Evolutionary conservation across 2,329 filamentous ascomycete species (phyloP).

Genomic region (Talaromyces pinophilus): DNA sequence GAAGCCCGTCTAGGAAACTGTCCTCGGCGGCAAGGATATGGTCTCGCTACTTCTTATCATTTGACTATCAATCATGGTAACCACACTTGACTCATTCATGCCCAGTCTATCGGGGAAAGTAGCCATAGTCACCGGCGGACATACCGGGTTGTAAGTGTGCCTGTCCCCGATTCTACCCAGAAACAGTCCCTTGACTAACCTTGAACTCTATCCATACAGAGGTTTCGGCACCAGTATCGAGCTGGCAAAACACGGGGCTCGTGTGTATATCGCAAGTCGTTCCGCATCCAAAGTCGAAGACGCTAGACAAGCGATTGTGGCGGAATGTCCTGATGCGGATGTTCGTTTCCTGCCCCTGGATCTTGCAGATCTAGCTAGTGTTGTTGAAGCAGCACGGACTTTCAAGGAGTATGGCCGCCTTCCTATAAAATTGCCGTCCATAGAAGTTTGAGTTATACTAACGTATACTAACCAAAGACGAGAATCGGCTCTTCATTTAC

Average conservation of each 20-base stretch:
- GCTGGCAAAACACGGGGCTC: background rate
- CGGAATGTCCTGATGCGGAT: background rate
- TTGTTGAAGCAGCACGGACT: background rate
- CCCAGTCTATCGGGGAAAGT: background rate
- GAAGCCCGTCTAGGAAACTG: too few relatives aligned
- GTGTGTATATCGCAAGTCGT: conserved; percentile 7
- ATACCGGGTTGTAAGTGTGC: background rate
- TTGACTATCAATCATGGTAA: background rate
- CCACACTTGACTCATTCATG: background rate
- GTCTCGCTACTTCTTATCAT: background rate
- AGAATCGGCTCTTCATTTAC: background rate
- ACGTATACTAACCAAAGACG: background rate
- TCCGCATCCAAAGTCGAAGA: background rate
- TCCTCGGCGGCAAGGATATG: background rate
- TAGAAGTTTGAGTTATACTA: background rate
- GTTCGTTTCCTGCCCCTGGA: background rate
- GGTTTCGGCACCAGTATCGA: conserved; percentile 1
- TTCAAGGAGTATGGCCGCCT: background rate
- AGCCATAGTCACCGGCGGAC: background rate
- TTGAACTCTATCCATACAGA: background rate
- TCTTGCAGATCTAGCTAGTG: background rate
- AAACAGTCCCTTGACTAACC: background rate
- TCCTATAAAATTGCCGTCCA: background rate
- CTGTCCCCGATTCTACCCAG: background rate
- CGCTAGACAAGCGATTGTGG: background rate